Evolutionary conservation across 1,284 basidiomycete genomes (phyloP).

Genomic region (Irpex lacteus): DNA sequence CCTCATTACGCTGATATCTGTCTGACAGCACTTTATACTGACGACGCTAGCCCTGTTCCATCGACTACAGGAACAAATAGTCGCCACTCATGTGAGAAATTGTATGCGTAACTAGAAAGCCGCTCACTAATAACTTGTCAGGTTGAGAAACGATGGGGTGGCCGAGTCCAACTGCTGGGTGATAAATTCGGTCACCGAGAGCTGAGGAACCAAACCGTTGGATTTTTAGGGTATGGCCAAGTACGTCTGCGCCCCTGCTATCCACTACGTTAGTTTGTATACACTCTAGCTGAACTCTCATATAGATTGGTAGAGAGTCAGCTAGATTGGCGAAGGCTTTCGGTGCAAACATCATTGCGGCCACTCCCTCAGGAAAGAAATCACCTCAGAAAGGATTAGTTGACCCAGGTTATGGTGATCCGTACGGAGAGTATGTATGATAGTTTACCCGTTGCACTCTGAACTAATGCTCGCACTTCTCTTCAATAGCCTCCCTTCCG

Average conservation of each 20-base stretch:
- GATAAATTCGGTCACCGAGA: conserved; percentile 5
- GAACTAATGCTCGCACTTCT: background rate
- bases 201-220: conserved; percentile 11
- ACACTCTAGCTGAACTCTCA: too few species aligned
- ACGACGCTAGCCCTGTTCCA: conserved; percentile 9
- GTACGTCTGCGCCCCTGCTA: background rate
- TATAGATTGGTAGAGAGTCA: conserved; percentile 12
- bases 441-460: background rate
- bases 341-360: conserved; percentile 11
- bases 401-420: conserved; percentile 11
- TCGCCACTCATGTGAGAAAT: conserved; percentile 4
- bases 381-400: conserved; percentile 10
- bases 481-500: conserved; percentile 1
- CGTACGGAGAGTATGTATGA: conserved; percentile 3
- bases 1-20: background rate
- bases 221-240: conserved; percentile 13
- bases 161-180: background rate
- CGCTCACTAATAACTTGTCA: too few species aligned
- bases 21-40: conserved; percentile 7
- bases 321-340: conserved; percentile 9
- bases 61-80: conserved; percentile 10
- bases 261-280: background rate
- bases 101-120: too few species aligned
- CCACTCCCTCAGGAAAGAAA: conserved; percentile 6
- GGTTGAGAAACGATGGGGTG: conserved; percentile 13